phyloP scores from a whole-genome alignment of 1,284 basidiomycete genomes.

The Irpex sp. region DNA sequence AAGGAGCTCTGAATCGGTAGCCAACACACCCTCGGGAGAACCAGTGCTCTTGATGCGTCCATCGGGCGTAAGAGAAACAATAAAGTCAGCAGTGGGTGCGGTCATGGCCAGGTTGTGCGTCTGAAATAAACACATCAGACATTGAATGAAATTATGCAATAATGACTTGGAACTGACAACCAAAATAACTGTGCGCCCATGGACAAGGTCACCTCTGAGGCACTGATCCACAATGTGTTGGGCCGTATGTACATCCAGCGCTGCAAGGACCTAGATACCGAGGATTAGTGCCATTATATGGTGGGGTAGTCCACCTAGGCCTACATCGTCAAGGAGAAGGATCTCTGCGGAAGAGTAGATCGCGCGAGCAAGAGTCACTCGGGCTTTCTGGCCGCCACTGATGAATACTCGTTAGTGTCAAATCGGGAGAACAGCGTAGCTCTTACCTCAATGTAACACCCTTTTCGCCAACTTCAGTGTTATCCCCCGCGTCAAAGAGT shows the following conservation, averaged over 20 bases:
- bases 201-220: conserved; percentile 62
- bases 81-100: conserved; percentile 53
- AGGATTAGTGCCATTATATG: not conserved
- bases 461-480: conserved; percentile 67
- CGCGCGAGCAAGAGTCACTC: conserved; percentile 65
- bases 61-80: conserved; percentile 51
- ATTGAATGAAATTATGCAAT: not conserved
- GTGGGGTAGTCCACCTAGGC: not conserved
- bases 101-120: conserved; percentile 46
- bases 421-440: not conserved
- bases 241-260: conserved; percentile 61
- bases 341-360: conserved; percentile 55
- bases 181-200: conserved; percentile 64
- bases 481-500: conserved; percentile 67
- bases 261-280: conserved; percentile 36
- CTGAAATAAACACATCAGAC: conserved; percentile 3
- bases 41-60: conserved; percentile 44
- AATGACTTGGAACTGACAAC: conserved; percentile 41
- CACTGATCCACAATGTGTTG: conserved; percentile 76
- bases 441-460: conserved; percentile 46
- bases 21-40: conserved; percentile 37
- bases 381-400: conserved; percentile 71
- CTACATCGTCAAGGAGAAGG: conserved; percentile 55
- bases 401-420: not conserved
- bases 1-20: conserved; percentile 29